Evolutionary conservation across 768 basidiomycete genomes (phyloP).

Genomic region (Daedaleopsis sinensis): DNA sequence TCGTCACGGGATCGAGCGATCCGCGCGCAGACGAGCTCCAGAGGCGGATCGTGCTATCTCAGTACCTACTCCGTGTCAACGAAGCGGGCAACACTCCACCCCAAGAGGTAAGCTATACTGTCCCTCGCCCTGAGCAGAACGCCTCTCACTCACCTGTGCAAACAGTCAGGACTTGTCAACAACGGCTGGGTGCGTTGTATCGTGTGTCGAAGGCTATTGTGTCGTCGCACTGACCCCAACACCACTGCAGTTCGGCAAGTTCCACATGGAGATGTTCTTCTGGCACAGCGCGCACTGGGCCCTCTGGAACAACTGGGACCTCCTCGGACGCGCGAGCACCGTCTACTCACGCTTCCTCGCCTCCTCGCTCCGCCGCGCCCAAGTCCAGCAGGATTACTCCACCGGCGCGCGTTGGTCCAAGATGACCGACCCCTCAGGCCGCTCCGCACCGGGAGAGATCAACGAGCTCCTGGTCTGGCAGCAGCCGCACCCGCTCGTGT

Average conservation of each 20-base stretch:
- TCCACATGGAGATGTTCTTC: slow-evolving; percentile 65
- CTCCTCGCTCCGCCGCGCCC: slow-evolving; percentile 48
- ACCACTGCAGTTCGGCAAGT: slow-evolving; percentile 44
- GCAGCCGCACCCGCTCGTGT: slow-evolving; percentile 60
- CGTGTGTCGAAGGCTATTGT: neutral
- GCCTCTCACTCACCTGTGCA: neutral
- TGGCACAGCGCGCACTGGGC: slow-evolving; percentile 65
- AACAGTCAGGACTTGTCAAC: slow-evolving; percentile 56
- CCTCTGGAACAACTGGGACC: slow-evolving; percentile 62
- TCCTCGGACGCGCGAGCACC: slow-evolving; percentile 45
- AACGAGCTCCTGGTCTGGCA: slow-evolving; percentile 68
- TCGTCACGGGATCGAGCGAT: slow-evolving; percentile 52
- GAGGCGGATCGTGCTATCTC: slow-evolving; percentile 55
- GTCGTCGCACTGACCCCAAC: neutral
- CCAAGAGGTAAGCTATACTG: slow-evolving; percentile 48
- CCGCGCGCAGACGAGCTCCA: slow-evolving; percentile 56
- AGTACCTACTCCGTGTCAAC: slow-evolving; percentile 61
- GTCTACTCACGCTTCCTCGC: slow-evolving; percentile 53
- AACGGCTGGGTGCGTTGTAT: slow-evolving; percentile 53
- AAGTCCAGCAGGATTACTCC: slow-evolving; percentile 53
- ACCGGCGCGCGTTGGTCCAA: slow-evolving; percentile 64
- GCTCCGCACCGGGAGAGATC: slow-evolving; percentile 60
- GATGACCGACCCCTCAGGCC: slow-evolving; percentile 63
- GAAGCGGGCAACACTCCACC: slow-evolving; percentile 58
- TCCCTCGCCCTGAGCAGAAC: slow-evolving; percentile 4